Base-by-base conservation (phyloP, 495 filamentous ascomycete species). In the Neurospora tetraspora region DNA sequence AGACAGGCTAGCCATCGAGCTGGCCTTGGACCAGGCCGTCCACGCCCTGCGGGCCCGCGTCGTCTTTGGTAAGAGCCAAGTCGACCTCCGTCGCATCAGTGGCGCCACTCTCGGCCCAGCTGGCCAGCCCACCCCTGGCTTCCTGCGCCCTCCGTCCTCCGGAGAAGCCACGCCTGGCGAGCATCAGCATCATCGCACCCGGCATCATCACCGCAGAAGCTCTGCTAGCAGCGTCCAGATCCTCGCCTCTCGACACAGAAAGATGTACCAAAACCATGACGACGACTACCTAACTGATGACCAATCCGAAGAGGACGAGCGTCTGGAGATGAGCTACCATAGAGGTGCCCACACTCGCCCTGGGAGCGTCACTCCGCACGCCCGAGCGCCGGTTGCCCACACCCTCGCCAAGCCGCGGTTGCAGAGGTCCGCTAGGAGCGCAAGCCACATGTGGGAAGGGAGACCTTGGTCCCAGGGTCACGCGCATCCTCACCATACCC, bases 1-100 rank as follows among this genome's bases (percentile, higher is more conserved):
- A 47, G 96, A 96, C 76, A 90, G 93, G 71, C 91, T 91, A 74
- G 92, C 93, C 14, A 92, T 97, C 61, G 94, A 98, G 79, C 82
- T 97, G 36, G 93, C 93, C 14, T 82, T 98, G 7, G 94, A 98
- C 78, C 86, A 88, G 38, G 94, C 93, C 9, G 93, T 97, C 9
- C 91, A 93, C 74, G 85, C 87, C 16, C 86, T 96, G 78, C 85
- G 93, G 37, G 88, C 91, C 14, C 83, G 90, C 39, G 91, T 97
- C 8, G 92, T 92, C 1, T 96, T 97, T 76, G 92, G 90, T 73
- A 91, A 91, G 20, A 91, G 87, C 69, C 90, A 92, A 77, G 85
- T 90, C 10, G 87, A 93, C 74, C 80, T 92, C 39, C 81, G 85
- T 42, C 79, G 87, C 23, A 81, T 84, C 72, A 72, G 70, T 36